A percentile compares a stretch with the other conserved stretches of the same genome.
phyloP scores from a whole-genome alignment of 1,139 yeast species.

The Zygosaccharomyces sapae region DNA sequence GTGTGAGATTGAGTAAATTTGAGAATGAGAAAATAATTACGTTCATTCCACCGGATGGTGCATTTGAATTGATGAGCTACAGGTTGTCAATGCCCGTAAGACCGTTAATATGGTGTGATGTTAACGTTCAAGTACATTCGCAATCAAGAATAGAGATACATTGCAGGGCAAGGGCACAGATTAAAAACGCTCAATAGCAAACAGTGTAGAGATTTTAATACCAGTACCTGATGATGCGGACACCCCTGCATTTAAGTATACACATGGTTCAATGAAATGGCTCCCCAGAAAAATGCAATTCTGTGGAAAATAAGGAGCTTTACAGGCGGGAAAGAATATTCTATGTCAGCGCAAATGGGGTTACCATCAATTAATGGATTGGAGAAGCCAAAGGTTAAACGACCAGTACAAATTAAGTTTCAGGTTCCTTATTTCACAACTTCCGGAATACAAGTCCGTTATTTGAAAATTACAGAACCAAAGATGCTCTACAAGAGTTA shows the following conservation, averaged over 20 bases:
- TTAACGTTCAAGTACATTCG: constrained; percentile 70
- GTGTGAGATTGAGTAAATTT: constrained; percentile 79
- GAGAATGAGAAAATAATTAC: constrained; percentile 81
- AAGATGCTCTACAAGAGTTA: constrained; percentile 90
- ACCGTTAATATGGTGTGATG: constrained; percentile 86
- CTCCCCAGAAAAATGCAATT: constrained; percentile 80
- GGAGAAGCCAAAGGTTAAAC: constrained; percentile 43
- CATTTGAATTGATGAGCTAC: constrained; percentile 83
- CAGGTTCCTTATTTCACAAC: constrained; percentile 98
- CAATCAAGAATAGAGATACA: constrained; percentile 85
- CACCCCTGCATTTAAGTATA: constrained; percentile 79
- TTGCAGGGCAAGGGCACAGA: constrained; percentile 82
- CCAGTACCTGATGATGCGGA: constrained; percentile 98
- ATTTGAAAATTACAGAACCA: constrained; percentile 89
- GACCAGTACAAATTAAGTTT: constrained; percentile 88
- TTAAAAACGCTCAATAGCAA: constrained; percentile 89
- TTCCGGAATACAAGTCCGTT: constrained; percentile 92
- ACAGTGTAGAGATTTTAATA: constrained; percentile 80
- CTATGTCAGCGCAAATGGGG: constrained; percentile 88
- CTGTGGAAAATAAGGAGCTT: constrained; percentile 91
- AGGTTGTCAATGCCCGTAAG: constrained; percentile 80
- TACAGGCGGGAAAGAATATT: constrained; percentile 90
- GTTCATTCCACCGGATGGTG: constrained; percentile 91
- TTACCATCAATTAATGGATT: constrained; percentile 77
- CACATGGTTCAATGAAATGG: constrained; percentile 87